Evolutionary conservation across 169 alveolate genomes (phyloP), one percentile per base, ranked within the genome.

Genomic region (Cryptosporidium andersoni): DNA sequence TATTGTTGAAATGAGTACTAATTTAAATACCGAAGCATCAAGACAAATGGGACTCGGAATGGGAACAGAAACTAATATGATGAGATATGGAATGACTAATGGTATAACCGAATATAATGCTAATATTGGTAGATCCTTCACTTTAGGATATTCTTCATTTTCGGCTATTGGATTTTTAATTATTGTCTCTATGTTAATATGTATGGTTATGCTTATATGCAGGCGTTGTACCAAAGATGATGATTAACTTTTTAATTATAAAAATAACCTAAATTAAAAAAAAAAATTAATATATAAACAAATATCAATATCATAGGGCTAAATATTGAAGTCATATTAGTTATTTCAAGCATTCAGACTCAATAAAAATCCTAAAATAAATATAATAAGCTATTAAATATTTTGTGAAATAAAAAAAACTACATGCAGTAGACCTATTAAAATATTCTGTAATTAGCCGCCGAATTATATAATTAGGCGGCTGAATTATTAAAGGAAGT

Each of bases 171-270:
- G 74, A 58, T 74, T 74, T 55, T 66, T 66, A 42, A 16, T 8
- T 6, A 14, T 74, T 7, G 85, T 74, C 4, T 42, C 51, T 47
- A 74, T 74, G 85, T 58, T 74, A 68, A 74, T 74, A 39, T 74
- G 85, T 74, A 74, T 74, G 85, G 68, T 74, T 37, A 74, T 74
- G 85, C 49, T 74, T 4, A 45, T 74, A 48, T 74, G 85, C 12
- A 74, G 85, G 47, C 55, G 85, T 58, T 74, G 85, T 47, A 45
- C 85, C 40, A 74, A 74, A 42, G 85, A 74, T 42, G 67, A 74
- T 48, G 74, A 74, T 58, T 66, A 12, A 4, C 37, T 14, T 14
- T 14, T 64, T 42, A 14, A 11, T 43, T 7, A 40, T 64, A 9
- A 14, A 42, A 43, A 43, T 11, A 11, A 5, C 12, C n/a, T 14